Base-by-base conservation (phyloP, 2,329 filamentous ascomycete genomes). In the Capronia epimyces region DNA sequence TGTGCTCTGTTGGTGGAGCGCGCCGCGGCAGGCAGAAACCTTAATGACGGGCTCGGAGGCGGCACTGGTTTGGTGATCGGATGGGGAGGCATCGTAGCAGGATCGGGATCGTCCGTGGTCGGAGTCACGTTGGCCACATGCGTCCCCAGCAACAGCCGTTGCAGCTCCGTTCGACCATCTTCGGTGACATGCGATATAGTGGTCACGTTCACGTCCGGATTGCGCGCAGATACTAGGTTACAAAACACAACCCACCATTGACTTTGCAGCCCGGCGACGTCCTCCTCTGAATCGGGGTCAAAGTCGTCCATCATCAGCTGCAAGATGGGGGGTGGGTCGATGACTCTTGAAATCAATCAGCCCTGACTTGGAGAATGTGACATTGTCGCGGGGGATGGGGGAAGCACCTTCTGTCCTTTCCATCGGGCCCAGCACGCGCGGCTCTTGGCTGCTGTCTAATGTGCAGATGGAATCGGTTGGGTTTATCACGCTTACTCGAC, bases 281-380 rank as follows among this genome's bases (percentile, higher is more conserved):
- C 71, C 8, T 64, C 61, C 25, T 65, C 48, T 2, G 65, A 69
- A 2, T 58, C 53, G 1, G 69, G 61, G 51, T 74, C 66, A 49
- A 73, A 75, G 50, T 74, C 69, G 24, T 63, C 64, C 13, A 75
- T 62, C 27, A 73, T 65, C 46, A 75, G 63, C 52, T 75, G 73
- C 16, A 75, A 58, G 36, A 75, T 72, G 15, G 72, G 71, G 16
- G 72, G 70, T 13, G 73, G 73, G 52, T 75, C 72, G 24, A 75
- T 66, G 3, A 71, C 66, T 40, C 71, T 60, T 43, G 12, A 22
- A 7, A 37, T 13, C 62, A 12, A 72, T 62, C 32, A 73, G 67
- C 44, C 72, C 63, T 46, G 71, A 71, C 69, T 68, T 15, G 10
- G 24, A 32, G 41, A 18, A 22, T 7, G 12, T 21, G 32, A 13